Conservation (phyloP, 495 filamentous ascomycete species). For the Penicillium coprophilum region DNA sequence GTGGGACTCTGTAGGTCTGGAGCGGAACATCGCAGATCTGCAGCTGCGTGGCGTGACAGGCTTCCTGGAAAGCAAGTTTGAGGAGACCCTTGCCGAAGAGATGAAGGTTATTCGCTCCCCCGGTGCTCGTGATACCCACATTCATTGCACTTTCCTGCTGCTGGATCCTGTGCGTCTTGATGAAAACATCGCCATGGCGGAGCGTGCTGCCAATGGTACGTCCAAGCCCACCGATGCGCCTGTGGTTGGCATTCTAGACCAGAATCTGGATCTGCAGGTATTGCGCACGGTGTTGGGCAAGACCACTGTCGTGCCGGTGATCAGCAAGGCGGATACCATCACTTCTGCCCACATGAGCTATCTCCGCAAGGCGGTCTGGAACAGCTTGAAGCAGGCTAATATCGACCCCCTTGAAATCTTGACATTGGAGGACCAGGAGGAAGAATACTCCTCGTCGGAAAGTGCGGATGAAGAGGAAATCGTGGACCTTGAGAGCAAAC, state of each 20-base stretch:
- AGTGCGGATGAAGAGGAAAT: conserved; percentile 55
- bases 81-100: conserved; percentile 96
- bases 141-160: conserved; percentile 92
- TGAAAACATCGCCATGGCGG: conserved; percentile 70
- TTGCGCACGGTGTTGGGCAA: conserved; percentile 87
- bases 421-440: conserved; percentile 71
- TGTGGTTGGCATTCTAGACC: conserved; percentile 68
- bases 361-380: conserved; percentile 87
- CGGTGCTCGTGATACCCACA: conserved; percentile 92
- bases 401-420: conserved; percentile 88
- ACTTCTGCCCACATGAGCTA: conserved; percentile 90
- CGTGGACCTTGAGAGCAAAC: conserved; percentile 25
- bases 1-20: conserved; percentile 93
- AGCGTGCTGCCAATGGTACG: conserved; percentile 55
- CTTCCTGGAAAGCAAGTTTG: conserved; percentile 97
- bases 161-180: conserved; percentile 88
- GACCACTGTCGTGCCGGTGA: conserved; percentile 92
- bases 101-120: conserved; percentile 95
- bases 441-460: conserved; percentile 58
- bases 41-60: conserved; percentile 87
- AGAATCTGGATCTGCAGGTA: conserved; percentile 87
- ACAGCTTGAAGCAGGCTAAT: conserved; percentile 78
- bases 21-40: conserved; percentile 90
- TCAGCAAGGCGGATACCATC: conserved; percentile 96
- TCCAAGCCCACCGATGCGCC: conserved; percentile 49